phyloP scores from a whole-genome alignment of 1,284 basidiomycete genomes.

The Cerioporus squamosus region DNA sequence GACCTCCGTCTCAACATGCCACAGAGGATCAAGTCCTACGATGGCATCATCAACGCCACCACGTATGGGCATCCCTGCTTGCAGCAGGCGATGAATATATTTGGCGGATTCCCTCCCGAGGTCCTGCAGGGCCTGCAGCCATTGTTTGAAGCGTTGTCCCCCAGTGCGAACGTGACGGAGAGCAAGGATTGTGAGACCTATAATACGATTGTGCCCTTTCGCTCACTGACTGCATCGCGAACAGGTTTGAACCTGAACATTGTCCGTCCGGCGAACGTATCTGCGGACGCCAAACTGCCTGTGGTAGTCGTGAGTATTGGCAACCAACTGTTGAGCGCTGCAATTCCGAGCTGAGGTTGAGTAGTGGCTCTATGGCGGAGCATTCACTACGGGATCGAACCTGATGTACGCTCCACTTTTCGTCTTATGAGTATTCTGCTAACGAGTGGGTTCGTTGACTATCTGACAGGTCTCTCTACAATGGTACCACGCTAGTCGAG shows the following conservation, averaged over 20 bases:
- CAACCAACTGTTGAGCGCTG: background rate
- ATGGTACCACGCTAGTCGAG: conserved; percentile 43
- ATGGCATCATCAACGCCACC: conserved; percentile 41
- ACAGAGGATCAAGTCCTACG: conserved; percentile 39
- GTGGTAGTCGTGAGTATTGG: conserved; percentile 51
- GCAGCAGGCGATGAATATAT: conserved; percentile 41
- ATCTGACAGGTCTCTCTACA: conserved; percentile 24
- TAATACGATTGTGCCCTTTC: too few relatives aligned
- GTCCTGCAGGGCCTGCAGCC: conserved; percentile 18
- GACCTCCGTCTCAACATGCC: conserved; percentile 48
- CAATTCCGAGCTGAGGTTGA: background rate
- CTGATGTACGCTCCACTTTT: background rate
- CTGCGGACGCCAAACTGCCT: conserved; percentile 46
- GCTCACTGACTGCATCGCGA: too few relatives aligned
- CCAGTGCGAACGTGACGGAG: conserved; percentile 20
- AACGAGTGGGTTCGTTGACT: background rate
- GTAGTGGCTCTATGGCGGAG: conserved; percentile 57
- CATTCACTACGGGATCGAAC: too few relatives aligned
- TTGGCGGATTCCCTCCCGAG: background rate
- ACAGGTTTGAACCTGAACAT: background rate
- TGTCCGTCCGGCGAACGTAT: conserved; percentile 41
- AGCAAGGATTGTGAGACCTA: conserved; percentile 25
- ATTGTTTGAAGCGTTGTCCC: conserved; percentile 1
- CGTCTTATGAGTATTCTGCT: conserved; percentile 1
- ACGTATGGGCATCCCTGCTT: conserved; percentile 52